These are phyloP conservation scores for Camptophora hylomeconis DNA, from an alignment of 2,329 filamentous ascomycete species.

Conservation along the genomic window DNA sequence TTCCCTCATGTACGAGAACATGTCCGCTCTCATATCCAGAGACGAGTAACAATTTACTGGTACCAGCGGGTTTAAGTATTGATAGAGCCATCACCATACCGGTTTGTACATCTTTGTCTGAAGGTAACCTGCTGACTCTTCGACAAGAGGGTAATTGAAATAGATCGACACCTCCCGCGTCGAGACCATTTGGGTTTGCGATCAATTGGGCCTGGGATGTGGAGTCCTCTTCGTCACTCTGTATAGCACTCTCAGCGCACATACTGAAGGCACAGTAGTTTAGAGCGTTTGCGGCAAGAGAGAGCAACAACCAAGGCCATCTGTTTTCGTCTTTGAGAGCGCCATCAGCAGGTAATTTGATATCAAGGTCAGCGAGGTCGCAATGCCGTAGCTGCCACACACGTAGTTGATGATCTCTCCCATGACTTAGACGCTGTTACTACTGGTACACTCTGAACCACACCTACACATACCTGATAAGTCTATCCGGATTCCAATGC, in stretches of 20 bases:
- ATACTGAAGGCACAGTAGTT: conserved; percentile 84
- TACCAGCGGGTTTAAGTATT: conserved; percentile 38
- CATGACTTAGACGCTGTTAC: conserved; percentile 61
- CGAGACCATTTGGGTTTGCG: conserved; percentile 67
- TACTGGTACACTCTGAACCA: conserved; percentile 1
- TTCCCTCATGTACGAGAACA: conserved; percentile 44
- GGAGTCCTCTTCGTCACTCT: conserved; percentile 7
- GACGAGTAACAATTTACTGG: conserved; percentile 32
- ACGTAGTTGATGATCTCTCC: conserved; percentile 72
- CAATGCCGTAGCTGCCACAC: conserved; percentile 73
- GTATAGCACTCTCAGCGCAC: conserved; percentile 29
- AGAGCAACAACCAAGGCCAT: conserved; percentile 74
- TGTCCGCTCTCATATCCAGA: conserved; percentile 80
- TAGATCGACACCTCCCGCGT: conserved; percentile 68
- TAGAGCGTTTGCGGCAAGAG: conserved; percentile 76
- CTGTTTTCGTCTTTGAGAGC: conserved; percentile 32
- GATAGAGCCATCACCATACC: conserved; percentile 79
- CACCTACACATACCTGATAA: conserved; percentile 75
- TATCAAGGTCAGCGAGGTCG: conserved; percentile 42
- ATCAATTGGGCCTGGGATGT: conserved; percentile 34
- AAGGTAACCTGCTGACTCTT: conserved; percentile 48
- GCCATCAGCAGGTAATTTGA: conserved; percentile 56
- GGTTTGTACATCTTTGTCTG: conserved; percentile 30
- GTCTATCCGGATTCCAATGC: conserved; percentile 55
- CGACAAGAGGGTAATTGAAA: conserved; percentile 66